Conservation (phyloP, 106 monocot genomes). For the Platanthera zijinensis region DNA sequence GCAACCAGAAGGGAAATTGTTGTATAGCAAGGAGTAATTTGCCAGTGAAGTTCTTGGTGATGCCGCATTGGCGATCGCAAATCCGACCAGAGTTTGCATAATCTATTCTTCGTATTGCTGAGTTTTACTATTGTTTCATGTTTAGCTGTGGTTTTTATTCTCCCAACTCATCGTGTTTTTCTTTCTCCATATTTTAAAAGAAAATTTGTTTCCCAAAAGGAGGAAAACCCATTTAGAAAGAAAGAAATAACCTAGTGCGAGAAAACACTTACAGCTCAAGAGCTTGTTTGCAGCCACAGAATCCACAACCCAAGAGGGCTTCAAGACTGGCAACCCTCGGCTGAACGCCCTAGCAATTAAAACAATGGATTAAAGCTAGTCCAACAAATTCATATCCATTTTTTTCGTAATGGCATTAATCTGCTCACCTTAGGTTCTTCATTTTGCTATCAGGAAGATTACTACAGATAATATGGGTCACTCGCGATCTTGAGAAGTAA, state of each 20-base stretch:
- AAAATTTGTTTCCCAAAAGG: background rate
- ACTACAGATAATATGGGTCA: conserved; percentile 86
- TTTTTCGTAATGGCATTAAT: background rate
- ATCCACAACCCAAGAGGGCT: conserved; percentile 83
- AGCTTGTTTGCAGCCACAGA: conserved; percentile 69
- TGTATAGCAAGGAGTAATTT: too few relatives aligned
- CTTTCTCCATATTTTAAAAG: conserved; percentile 1
- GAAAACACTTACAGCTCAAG: conserved; percentile 63
- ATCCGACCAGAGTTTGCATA: too few relatives aligned
- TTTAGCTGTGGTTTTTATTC: too few relatives aligned
- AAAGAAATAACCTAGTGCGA: background rate
- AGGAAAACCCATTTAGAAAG: background rate
- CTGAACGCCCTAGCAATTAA: conserved; percentile 74
- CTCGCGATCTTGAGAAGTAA: conserved; percentile 80
- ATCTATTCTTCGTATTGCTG: too few relatives aligned
- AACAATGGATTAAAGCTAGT: background rate
- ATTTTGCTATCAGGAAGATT: conserved; percentile 80
- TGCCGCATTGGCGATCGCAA: too few relatives aligned
- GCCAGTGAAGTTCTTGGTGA: too few relatives aligned
- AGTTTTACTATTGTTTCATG: too few relatives aligned
- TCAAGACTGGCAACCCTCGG: conserved; percentile 83
- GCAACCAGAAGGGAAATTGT: too few relatives aligned
- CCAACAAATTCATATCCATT: background rate
- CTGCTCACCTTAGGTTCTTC: conserved; percentile 63
- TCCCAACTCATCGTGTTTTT: too few relatives aligned